Percentiles rank a stretch among this genome's conserved stretches.
Evolutionary conservation across 768 basidiomycete species (phyloP).

Genomic region (Amanita muscaria): DNA sequence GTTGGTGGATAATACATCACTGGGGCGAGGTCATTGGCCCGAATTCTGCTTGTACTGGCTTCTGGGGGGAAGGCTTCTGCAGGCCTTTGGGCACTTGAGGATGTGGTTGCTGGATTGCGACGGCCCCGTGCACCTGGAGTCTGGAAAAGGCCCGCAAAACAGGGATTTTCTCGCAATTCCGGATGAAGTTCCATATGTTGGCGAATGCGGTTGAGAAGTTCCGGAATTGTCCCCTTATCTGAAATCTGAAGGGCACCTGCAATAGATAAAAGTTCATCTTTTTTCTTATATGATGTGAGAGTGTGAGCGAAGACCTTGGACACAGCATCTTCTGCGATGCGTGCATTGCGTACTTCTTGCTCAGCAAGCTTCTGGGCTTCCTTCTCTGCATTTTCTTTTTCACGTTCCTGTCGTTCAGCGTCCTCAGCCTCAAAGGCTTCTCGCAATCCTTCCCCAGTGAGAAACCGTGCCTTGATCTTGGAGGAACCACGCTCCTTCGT

Average conservation of each 20-base stretch:
- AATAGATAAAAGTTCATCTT: constrained; percentile 1
- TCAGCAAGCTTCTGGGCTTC: constrained; percentile 9
- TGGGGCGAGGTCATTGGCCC: background rate
- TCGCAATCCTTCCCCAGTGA: constrained; percentile 4
- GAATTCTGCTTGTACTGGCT: background rate
- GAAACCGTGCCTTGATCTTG: constrained; percentile 3
- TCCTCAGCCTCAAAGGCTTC: constrained; percentile 5
- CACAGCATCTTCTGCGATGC: background rate
- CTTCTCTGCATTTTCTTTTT: constrained; percentile 5
- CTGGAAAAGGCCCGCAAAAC: no score
- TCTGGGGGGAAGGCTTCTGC: background rate
- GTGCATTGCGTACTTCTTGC: constrained; percentile 10
- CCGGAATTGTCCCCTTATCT: background rate
- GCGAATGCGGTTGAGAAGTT: no score
- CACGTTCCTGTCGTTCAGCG: background rate
- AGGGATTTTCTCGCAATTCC: background rate
- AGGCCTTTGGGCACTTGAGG: background rate
- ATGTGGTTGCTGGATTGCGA: constrained; percentile 1
- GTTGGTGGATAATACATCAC: constrained; percentile 1
- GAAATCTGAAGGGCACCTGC: constrained; percentile 4
- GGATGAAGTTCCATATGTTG: constrained; percentile 1
- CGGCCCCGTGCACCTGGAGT: no score
- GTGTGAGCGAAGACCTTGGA: background rate
- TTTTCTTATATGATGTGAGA: constrained; percentile 1
- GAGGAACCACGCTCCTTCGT: background rate